Evolutionary conservation across 106 monocot species (phyloP).

Genomic region (Dactylorhiza incarnata): DNA sequence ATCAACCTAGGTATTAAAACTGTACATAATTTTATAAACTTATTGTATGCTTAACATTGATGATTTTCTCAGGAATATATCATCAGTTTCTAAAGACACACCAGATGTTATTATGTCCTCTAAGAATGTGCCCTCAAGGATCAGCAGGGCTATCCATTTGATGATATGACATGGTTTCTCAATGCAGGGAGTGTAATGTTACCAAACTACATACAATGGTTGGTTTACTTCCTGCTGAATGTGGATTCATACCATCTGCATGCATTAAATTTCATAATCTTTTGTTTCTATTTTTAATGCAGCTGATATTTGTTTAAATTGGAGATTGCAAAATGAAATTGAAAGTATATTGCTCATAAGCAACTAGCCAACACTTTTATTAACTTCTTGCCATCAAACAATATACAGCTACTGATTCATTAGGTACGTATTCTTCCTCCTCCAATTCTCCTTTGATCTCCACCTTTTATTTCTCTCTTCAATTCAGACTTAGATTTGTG

Average conservation of each 20-base stretch:
- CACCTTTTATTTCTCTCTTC: too few relatives aligned
- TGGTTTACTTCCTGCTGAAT: background rate
- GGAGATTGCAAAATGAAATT: constrained; percentile 79
- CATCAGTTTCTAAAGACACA: too few relatives aligned
- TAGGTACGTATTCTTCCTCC: too few relatives aligned
- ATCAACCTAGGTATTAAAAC: too few relatives aligned
- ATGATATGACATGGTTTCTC: constrained; percentile 64
- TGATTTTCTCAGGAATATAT: too few relatives aligned
- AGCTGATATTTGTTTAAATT: constrained; percentile 79
- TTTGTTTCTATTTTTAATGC: constrained; percentile 15
- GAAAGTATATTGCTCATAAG: constrained; percentile 65
- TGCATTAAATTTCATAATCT: background rate
- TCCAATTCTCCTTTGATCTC: too few relatives aligned
- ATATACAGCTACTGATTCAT: too few relatives aligned
- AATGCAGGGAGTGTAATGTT: constrained; percentile 87
- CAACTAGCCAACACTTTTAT: background rate
- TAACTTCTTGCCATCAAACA: background rate
- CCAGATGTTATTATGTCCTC: too few relatives aligned
- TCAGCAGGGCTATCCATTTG: constrained; percentile 73
- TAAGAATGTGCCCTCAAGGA: too few relatives aligned
- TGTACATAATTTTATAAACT: too few relatives aligned
- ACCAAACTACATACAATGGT: constrained; percentile 87
- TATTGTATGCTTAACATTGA: too few relatives aligned
- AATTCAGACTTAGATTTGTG: too few relatives aligned
- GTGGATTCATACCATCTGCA: constrained; percentile 1